A percentile compares a stretch with the other conserved stretches of the same genome.
Conservation (phyloP, 1,284 basidiomycete species). For the Malassezia yamatoensis region DNA sequence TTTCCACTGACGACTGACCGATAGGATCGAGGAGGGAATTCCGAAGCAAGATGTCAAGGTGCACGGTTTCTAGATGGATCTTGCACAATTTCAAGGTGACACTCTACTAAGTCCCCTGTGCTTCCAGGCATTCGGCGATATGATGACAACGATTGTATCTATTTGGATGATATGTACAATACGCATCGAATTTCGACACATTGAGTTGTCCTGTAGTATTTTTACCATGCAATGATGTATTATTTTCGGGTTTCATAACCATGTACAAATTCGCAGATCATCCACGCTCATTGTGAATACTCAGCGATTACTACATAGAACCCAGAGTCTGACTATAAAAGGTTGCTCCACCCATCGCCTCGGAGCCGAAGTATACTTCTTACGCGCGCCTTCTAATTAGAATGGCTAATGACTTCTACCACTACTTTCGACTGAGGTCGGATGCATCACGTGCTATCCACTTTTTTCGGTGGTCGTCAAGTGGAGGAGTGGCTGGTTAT, state of each 20-base stretch:
- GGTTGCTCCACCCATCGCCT: too few species aligned
- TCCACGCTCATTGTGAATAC: neutral
- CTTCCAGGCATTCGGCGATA: too few species aligned
- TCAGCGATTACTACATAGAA: neutral
- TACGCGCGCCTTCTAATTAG: too few species aligned
- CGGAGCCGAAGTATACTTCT: too few species aligned
- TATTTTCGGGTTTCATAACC: neutral
- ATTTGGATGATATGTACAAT: too few species aligned
- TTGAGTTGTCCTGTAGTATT: neutral
- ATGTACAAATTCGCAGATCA: neutral
- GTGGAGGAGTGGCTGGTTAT: too few species aligned
- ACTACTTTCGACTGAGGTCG: too few species aligned
- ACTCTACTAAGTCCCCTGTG: too few species aligned
- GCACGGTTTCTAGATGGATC: slow-evolving; percentile 40
- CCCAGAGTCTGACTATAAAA: too few species aligned
- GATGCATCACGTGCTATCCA: neutral
- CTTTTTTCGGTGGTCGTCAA: neutral
- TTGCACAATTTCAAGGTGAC: neutral
- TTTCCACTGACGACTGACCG: neutral
- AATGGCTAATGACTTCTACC: too few species aligned
- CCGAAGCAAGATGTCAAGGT: slow-evolving; percentile 46
- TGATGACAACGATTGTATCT: too few species aligned
- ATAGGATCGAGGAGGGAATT: slow-evolving; percentile 38
- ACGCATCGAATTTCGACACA: too few species aligned
- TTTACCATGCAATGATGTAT: neutral